Evolutionary conservation across 1,284 basidiomycete genomes (phyloP), one percentile per base, ranked within the genome.

Genomic region (Heliocybe sulcata): DNA sequence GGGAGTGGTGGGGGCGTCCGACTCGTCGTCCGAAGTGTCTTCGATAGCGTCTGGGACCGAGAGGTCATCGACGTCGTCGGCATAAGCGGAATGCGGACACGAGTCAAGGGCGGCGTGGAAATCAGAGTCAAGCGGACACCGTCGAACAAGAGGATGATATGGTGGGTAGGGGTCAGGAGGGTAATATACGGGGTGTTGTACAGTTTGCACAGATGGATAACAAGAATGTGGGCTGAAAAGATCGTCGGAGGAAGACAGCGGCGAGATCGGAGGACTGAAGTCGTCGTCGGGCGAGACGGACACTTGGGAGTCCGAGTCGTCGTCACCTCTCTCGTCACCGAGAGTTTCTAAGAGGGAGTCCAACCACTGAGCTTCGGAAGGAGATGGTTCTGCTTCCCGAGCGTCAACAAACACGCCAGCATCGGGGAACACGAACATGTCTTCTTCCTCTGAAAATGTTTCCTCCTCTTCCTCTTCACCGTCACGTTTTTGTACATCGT

Each of bases 21-120:
- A 87, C 72, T 90, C 88, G 71, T 90, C 87, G 69, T 90, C 87
- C 48, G 87, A 90, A 50, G 77, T 81, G 69, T 90, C 87, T 66
- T 90, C 87, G 73, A 90, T 87, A 52, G 85, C 83, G 64, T 90
- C 88, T 52, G 85, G 87, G 45, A 89, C 80, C 29, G 82, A 73
- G 35, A 81, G 73, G 61, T 85, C 82, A 64, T 86, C 84, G 61
- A 80, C 64, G 68, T 86, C 82, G 65, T 83, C 80, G 57, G 74
- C 65, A 64, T 83, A 85, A 54, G 84, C 77, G 55, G 70, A 63
- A 63, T 73, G 67, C 63, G 73, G 71, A 57, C 74, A 66, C 52
- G 77, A 70, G 59, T 72, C 70, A 62, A 71, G 66, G 57, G 61
- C 57, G 56, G 70, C 54, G n/a, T 42, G 38, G 16, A 42, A 42